Evolutionary conservation across 768 basidiomycete genomes (phyloP), one percentile per base, ranked within the genome.

Genomic region (Pleurotus tuber-regium): DNA sequence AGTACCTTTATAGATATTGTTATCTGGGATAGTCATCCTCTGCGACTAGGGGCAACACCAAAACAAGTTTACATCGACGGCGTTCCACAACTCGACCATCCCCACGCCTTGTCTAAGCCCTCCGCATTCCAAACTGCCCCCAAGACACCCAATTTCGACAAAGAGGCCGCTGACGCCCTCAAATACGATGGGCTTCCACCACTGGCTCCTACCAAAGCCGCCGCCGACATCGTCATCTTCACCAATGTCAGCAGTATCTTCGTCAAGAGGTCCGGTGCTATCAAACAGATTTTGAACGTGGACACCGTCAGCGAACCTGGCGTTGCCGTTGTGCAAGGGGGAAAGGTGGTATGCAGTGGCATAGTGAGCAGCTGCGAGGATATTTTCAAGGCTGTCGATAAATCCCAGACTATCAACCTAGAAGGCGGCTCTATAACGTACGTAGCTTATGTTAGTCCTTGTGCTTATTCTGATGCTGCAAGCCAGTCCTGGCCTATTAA

Each of bases 1-100:
- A n/a, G n/a, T n/a, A n/a, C n/a, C n/a, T 33, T 3, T 43, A 24
- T 31, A 72, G 86, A 92, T 63, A 39, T 90, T 43, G 84, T 91
- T 11, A 60, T 90, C 2, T 87, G 86, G 85, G 86, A 87, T 58
- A 82, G 79, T 30, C 89, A 91, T 65, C 91, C 91, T 1, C 74
- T 94, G 12, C 71, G 81, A 1, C 71, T 93, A 9, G 88, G 88
- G 18, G 88, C 89, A 18, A 84, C 89, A 0, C 90, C 90, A 3
- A 74, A 76, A 43, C 89, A 92, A 70, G 88, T 90, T 7, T 91
- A 78, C 68, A 89, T 93, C 54, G 92, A 95, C 57, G 92, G 92
- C 2, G 86, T 93, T 52, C 62, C 86, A 0, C 92, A 95, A 59
- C 59, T 87, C 2, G 60, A 70, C 39, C 59, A 66, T 9, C 79